phyloP scores from a whole-genome alignment of 2,329 filamentous ascomycete genomes.

The Raffaelea deltoideospora region DNA sequence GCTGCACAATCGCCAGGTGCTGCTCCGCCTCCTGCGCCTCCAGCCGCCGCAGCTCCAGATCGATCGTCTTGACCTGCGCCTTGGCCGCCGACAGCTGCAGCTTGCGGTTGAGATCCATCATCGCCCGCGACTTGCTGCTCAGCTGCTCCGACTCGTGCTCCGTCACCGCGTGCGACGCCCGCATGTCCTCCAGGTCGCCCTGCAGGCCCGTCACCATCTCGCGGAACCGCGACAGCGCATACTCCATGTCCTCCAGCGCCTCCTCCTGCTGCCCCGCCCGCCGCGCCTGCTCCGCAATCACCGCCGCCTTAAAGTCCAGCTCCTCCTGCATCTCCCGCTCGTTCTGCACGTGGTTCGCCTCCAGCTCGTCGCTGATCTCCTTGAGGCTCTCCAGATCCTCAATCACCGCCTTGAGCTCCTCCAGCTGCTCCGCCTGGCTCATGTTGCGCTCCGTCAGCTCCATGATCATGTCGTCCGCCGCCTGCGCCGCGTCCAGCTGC shows the following conservation, averaged over 20 bases:
- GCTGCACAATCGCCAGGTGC: slow-evolving; percentile 74
- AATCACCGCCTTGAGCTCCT: slow-evolving; percentile 66
- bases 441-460: slow-evolving; percentile 81
- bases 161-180: slow-evolving; percentile 79
- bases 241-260: slow-evolving; percentile 72
- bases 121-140: slow-evolving; percentile 72
- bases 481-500: slow-evolving; percentile 77
- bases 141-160: slow-evolving; percentile 88
- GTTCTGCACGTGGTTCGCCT: slow-evolving; percentile 81
- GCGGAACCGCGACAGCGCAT: slow-evolving; percentile 75
- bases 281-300: slow-evolving; percentile 70
- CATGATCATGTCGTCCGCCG: slow-evolving; percentile 87
- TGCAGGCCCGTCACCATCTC: slow-evolving; percentile 79
- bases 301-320: slow-evolving; percentile 70
- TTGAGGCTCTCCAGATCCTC: slow-evolving; percentile 80
- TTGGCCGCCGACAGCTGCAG: slow-evolving; percentile 81
- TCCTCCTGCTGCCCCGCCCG: slow-evolving; percentile 64
- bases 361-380: slow-evolving; percentile 88
- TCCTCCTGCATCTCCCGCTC: slow-evolving; percentile 92
- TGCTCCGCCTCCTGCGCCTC: slow-evolving; percentile 81
- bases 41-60: slow-evolving; percentile 72
- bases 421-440: slow-evolving; percentile 65
- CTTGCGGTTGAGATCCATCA: slow-evolving; percentile 95
- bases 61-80: slow-evolving; percentile 86
- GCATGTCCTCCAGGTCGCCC: slow-evolving; percentile 78